Conservation (phyloP, 2,329 filamentous ascomycete species). For the Fusarium annulatum region DNA sequence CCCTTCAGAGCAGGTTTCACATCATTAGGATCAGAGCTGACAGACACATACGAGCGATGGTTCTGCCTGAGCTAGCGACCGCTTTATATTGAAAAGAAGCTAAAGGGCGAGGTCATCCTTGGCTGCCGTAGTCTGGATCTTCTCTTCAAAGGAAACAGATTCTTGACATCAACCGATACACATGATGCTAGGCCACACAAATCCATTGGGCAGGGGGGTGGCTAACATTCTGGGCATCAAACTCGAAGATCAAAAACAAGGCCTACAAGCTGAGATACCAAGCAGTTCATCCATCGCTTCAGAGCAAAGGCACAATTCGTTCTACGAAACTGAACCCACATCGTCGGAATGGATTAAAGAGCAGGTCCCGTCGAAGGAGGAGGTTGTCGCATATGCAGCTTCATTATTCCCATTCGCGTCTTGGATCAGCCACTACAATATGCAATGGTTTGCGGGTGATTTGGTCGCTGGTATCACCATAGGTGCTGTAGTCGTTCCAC, state of each 20-base stretch:
- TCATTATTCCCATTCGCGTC: slow-evolving; percentile 86
- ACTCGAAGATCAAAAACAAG: slow-evolving; percentile 66
- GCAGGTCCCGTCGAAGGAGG: slow-evolving; percentile 67
- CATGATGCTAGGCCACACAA: slow-evolving; percentile 44
- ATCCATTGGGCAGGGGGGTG: slow-evolving; percentile 75
- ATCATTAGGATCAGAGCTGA: neutral
- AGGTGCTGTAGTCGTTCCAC: slow-evolving; percentile 83
- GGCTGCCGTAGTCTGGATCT: neutral
- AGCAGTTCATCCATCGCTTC: slow-evolving; percentile 85
- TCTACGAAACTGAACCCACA: slow-evolving; percentile 84
- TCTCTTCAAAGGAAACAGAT: neutral
- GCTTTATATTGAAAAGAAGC: neutral
- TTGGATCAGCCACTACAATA: slow-evolving; percentile 93
- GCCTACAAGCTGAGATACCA: slow-evolving; percentile 69
- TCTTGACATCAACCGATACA: neutral
- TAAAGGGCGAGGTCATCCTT: neutral
- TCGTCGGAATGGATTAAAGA: slow-evolving; percentile 76
- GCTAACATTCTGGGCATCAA: slow-evolving; percentile 88
- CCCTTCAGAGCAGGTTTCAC: neutral
- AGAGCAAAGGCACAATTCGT: slow-evolving; percentile 76
- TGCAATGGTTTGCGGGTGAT: slow-evolving; percentile 89
- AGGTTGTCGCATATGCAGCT: slow-evolving; percentile 69
- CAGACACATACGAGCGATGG: neutral
- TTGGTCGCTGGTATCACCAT: slow-evolving; percentile 78
- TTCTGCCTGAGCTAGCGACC: neutral